A percentile compares a stretch with the other conserved stretches of the same genome.
These are phyloP conservation scores for Cupressus sempervirens DNA, from an alignment of 75 land plant species.

Conservation along the genomic window DNA sequence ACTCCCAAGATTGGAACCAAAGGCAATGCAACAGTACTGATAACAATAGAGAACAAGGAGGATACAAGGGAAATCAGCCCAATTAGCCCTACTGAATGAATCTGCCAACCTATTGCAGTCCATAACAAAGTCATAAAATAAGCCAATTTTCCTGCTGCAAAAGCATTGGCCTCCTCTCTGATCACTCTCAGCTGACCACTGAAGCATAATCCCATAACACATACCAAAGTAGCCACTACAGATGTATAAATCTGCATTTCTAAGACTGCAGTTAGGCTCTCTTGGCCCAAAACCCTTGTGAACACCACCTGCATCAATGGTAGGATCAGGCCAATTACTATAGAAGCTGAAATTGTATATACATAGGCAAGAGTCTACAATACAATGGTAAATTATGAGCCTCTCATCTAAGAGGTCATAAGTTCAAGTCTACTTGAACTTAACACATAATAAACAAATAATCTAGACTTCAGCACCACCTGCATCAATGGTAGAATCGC, in stretches of 20 bases:
- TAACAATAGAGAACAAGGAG: constrained; percentile 48
- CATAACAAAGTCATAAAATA: constrained; percentile 43
- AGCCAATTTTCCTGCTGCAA: constrained; percentile 26
- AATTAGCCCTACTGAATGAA: constrained; percentile 22
- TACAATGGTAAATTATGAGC: too few species aligned
- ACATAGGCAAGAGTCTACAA: too few species aligned
- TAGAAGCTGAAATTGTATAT: constrained; percentile 46
- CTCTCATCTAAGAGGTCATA: too few species aligned
- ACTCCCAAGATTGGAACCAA: constrained; percentile 47
- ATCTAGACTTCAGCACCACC: too few species aligned
- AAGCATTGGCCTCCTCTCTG: constrained; percentile 31
- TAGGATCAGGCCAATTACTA: constrained; percentile 32
- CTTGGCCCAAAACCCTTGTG: constrained; percentile 22
- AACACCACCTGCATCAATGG: constrained; percentile 42
- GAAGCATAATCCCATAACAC: constrained; percentile 35
- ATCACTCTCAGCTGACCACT: constrained; percentile 42
- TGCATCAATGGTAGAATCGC: constrained; percentile 41
- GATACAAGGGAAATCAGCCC: constrained; percentile 19
- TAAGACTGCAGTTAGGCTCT: constrained; percentile 22
- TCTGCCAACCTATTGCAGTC: constrained; percentile 51
- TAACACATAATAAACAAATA: too few species aligned
- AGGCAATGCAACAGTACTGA: constrained; percentile 43
- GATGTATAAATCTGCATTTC: constrained; percentile 36
- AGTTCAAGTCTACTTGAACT: too few species aligned
- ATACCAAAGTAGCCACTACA: constrained; percentile 17